These are phyloP conservation scores for Phytophthora agathidicida DNA, from an alignment of 352 stramenopile species.

Conservation along the genomic window DNA sequence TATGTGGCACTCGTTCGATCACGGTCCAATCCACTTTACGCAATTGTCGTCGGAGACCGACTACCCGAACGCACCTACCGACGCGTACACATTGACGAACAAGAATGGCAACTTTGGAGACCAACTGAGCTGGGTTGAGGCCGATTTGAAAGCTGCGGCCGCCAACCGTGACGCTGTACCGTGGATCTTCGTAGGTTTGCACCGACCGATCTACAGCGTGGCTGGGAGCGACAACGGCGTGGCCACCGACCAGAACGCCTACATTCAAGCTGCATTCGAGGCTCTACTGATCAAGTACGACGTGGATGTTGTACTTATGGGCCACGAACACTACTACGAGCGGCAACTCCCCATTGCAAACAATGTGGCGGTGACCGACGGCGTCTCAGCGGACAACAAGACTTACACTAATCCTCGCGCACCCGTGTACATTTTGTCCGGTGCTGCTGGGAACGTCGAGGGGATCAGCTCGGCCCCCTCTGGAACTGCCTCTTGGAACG, in stretches of 20 bases:
- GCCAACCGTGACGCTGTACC: constrained; percentile 44
- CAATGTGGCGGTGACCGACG: constrained; percentile 32
- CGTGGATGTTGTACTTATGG: constrained; percentile 50
- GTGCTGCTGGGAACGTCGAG: constrained; percentile 32
- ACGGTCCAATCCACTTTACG: constrained; percentile 65
- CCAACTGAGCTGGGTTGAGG: constrained; percentile 55
- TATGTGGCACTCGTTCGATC: constrained; percentile 52
- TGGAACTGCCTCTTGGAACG: constrained; percentile 31
- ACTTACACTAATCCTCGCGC: constrained; percentile 49
- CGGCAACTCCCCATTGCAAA: constrained; percentile 47
- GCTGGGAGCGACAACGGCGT: constrained; percentile 14
- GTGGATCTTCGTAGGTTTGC: constrained; percentile 58
- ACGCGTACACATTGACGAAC: constrained; percentile 35
- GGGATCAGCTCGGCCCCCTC: constrained; percentile 25
- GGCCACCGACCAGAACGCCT: constrained; percentile 5
- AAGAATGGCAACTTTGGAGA: constrained; percentile 40
- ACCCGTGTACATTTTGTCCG: constrained; percentile 50
- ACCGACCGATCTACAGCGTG: constrained; percentile 51
- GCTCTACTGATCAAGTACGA: constrained; percentile 58
- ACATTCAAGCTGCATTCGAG: constrained; percentile 51
- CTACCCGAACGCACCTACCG: constrained; percentile 38
- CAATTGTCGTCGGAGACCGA: constrained; percentile 72
- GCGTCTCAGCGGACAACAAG: constrained; percentile 42
- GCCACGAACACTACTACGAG: constrained; percentile 55
- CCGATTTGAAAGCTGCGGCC: constrained; percentile 40